Base-by-base conservation (phyloP, 1,139 yeast species). In the Pichiaceae sp. region DNA sequence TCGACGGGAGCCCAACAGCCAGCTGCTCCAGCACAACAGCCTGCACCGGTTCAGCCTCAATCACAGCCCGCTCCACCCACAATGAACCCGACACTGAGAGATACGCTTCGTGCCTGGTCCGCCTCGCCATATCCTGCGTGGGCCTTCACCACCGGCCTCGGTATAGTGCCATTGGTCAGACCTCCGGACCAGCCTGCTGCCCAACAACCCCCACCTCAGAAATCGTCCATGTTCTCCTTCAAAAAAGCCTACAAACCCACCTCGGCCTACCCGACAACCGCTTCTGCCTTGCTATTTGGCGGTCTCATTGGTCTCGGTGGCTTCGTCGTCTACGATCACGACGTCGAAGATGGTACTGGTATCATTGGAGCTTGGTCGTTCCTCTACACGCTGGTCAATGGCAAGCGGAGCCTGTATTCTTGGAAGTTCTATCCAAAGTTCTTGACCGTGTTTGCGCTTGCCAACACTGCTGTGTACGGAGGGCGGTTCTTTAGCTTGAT, bases 281-380 rank as follows among this genome's bases (percentile, higher is more conserved):
- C 63, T 23, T 62, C 71, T 28, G 68, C 72, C 16, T 47, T 68
- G 8, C 59, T 78, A 3, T 86, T 85, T 55, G 89, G 94, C 4
- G 63, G 75, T 1, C 80, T 89, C 24, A 67, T 76, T 46, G 83
- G 81, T 1, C 60, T 84, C 15, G 96, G 96, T 19, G 85, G 89
- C 14, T 83, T 75, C 66, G 80, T 89, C 66, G 73, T 82, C 39
- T 66, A 66, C 47, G 97, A 89, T 53, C 84, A 87, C 15, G 96
- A 87, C 52, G 63, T 77, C 28, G 70, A 74, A 37, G 81, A 85
- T 59, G 97, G 96, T 6, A 74, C 95, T 1, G 97, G 96, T 0
- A 85, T 91, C 59, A 68, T 77, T 5, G 72, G 83, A 23, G 95
- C 95, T 3, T 91, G 97, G 97, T 75, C 87, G 14, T 56, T 84